Evolutionary conservation across 768 basidiomycete species (phyloP).

Genomic region (Panaeolus cyanescens): DNA sequence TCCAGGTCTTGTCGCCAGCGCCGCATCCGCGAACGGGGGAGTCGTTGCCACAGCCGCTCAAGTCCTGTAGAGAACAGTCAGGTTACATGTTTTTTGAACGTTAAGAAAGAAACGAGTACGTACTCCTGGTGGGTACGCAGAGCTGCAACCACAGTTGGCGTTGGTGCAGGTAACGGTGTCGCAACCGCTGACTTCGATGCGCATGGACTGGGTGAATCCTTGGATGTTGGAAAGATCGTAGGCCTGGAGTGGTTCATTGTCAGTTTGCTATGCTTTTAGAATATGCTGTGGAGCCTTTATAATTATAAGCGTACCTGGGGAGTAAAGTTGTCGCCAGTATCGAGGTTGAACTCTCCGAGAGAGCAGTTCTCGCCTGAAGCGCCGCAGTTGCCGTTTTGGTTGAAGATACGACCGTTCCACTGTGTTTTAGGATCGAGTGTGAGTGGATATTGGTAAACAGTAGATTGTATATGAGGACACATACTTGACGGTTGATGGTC

Average conservation of each 20-base stretch:
- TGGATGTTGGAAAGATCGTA: conserved; percentile 48
- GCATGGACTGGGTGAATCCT: conserved; percentile 41
- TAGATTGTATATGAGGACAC: background rate
- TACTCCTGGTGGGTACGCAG: conserved; percentile 34
- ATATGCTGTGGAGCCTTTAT: too few relatives aligned
- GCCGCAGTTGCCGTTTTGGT: conserved; percentile 38
- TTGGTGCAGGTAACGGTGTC: conserved; percentile 41
- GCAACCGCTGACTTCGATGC: conserved; percentile 36
- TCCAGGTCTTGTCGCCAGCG: conserved; percentile 34
- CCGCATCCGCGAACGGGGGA: conserved; percentile 38
- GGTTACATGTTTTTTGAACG: background rate
- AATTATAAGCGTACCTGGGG: conserved; percentile 27
- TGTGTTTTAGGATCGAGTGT: conserved; percentile 6
- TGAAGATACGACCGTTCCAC: conserved; percentile 45
- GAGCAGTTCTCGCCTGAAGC: conserved; percentile 39
- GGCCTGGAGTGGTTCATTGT: conserved; percentile 30
- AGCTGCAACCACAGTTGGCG: conserved; percentile 35
- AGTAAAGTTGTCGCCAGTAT: conserved; percentile 29
- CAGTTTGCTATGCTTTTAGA: too few relatives aligned
- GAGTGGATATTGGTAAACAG: background rate
- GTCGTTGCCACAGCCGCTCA: conserved; percentile 39
- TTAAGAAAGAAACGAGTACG: conserved; percentile 7
- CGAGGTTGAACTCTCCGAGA: conserved; percentile 41
- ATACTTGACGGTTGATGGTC: conserved; percentile 30
- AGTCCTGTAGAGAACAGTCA: conserved; percentile 22